A percentile compares a stretch with the other conserved stretches of the same genome.
phyloP scores from a whole-genome alignment of 345 rosid species.

The Mercurialis annua region DNA sequence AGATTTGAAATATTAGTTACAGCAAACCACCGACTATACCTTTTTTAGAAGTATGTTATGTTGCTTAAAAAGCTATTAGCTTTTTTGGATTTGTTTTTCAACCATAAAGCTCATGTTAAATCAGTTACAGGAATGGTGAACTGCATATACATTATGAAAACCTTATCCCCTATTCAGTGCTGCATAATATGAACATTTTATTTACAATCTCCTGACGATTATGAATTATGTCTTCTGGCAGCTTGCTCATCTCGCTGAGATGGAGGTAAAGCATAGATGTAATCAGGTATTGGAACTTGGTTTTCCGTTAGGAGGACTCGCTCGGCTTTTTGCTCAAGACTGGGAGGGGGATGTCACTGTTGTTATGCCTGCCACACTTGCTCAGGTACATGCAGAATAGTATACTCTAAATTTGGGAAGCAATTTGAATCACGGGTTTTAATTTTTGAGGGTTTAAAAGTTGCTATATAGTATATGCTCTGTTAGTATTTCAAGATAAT shows the following conservation, averaged over 20 bases:
- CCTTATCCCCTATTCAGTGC: not conserved
- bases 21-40: no score
- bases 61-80: no score
- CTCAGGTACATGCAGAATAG: slow-evolving; percentile 60
- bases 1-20: no score
- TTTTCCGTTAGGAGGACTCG: slow-evolving; percentile 88
- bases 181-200: not conserved
- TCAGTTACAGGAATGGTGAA: not conserved
- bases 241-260: slow-evolving; percentile 91
- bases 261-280: slow-evolving; percentile 97
- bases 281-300: slow-evolving; percentile 86
- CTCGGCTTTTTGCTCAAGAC: slow-evolving; percentile 92
- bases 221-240: slow-evolving; percentile 23
- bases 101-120: not conserved
- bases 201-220: not conserved
- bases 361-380: slow-evolving; percentile 92
- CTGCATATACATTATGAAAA: not conserved
- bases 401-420: not conserved
- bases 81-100: not conserved
- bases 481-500: not conserved
- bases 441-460: not conserved
- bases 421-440: not conserved
- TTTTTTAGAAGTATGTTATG: no score
- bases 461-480: no score
- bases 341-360: slow-evolving; percentile 99